Evolutionary conservation across 2,329 filamentous ascomycete species (phyloP).

Genomic region (Colletotrichum tabaci): DNA sequence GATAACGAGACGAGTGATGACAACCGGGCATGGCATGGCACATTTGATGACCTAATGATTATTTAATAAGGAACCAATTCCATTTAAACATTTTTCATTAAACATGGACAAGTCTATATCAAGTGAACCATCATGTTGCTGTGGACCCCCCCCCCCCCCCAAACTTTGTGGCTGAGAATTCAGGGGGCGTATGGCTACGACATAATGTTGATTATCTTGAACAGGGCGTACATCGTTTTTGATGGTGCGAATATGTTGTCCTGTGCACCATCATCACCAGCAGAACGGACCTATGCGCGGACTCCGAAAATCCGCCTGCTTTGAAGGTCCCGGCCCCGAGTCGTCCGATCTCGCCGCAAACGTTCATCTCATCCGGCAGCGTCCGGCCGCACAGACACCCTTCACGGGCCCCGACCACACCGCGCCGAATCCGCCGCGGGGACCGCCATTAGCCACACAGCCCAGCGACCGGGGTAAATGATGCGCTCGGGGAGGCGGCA

Average conservation of each 20-base stretch:
- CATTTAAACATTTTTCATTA: slow-evolving; percentile 3
- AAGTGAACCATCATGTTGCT: too few species aligned
- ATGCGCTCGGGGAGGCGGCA: not conserved
- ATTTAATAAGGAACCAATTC: not conserved
- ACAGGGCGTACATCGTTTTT: not conserved
- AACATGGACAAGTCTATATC: not conserved
- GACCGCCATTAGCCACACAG: not conserved
- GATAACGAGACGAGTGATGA: not conserved
- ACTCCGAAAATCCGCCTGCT: not conserved
- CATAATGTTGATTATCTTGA: not conserved
- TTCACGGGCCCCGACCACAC: not conserved
- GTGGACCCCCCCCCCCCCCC: too few species aligned
- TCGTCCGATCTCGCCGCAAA: not conserved
- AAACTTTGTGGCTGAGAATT: not conserved
- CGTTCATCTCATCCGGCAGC: not conserved
- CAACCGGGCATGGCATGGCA: not conserved
- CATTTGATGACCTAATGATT: slow-evolving; percentile 10
- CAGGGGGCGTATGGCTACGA: too few species aligned
- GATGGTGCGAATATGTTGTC: too few species aligned
- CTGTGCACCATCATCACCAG: too few species aligned
- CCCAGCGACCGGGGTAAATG: not conserved
- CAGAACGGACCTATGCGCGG: not conserved
- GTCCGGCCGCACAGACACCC: slow-evolving; percentile 9
- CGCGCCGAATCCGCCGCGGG: not conserved
- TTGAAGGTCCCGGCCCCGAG: not conserved